Percentiles rank a stretch among this genome's conserved stretches.
These are phyloP conservation scores for Phaffia rhodozyma DNA, from an alignment of 1,284 basidiomycete genomes.

Conservation along the genomic window DNA sequence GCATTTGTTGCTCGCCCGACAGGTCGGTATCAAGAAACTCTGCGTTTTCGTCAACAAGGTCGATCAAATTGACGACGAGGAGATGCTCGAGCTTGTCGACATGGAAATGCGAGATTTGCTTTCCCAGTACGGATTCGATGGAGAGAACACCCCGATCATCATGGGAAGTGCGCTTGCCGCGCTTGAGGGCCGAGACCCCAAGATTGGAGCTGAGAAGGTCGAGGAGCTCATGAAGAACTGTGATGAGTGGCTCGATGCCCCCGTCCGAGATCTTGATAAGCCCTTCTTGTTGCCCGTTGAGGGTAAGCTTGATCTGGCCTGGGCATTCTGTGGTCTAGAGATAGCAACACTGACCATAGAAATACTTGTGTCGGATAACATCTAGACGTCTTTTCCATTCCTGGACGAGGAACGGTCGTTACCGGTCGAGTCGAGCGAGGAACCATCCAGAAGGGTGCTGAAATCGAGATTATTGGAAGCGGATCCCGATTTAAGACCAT, in stretches of 20 bases:
- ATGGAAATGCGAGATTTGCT: conserved; percentile 99
- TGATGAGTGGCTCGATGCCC: conserved; percentile 91
- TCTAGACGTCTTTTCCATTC: conserved; percentile 88
- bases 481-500: conserved; percentile 80
- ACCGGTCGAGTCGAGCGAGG: conserved; percentile 98
- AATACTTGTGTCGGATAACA: too few species aligned
- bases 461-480: conserved; percentile 87
- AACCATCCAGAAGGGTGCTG: conserved; percentile 78
- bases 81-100: conserved; percentile 99
- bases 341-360: not conserved
- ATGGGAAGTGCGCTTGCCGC: conserved; percentile 95
- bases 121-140: conserved; percentile 83
- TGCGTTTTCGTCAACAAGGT: conserved; percentile 99
- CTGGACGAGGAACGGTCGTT: conserved; percentile 95
- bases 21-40: conserved; percentile 96
- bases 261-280: conserved; percentile 88
- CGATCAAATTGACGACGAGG: conserved; percentile 88
- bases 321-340: not conserved
- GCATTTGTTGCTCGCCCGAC: conserved; percentile 91
- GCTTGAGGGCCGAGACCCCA: conserved; percentile 67
- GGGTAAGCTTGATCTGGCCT: conserved; percentile 36
- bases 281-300: conserved; percentile 96
- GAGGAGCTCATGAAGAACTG: conserved; percentile 74
- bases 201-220: conserved; percentile 73
- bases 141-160: conserved; percentile 91